A percentile compares a stretch with the other conserved stretches of the same genome.
Conservation (phyloP, 164 flowering plant species). For the Magnolia sinica region DNA sequence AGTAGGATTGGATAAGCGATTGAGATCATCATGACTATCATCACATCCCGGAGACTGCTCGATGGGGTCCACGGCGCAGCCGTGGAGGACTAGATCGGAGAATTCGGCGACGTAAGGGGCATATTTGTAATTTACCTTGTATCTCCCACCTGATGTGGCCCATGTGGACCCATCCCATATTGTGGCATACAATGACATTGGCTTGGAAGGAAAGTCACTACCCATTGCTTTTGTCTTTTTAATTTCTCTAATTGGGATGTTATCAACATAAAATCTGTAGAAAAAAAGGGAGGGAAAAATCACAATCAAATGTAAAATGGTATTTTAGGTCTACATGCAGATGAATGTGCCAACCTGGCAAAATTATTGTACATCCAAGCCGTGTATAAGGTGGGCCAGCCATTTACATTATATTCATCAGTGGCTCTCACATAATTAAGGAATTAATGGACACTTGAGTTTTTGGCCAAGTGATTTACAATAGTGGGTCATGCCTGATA, state of each 20-base stretch:
- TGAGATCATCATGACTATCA: slow-evolving; percentile 7
- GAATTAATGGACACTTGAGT: too few species aligned
- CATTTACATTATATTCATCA: too few species aligned
- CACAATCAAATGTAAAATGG: background rate
- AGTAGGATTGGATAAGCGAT: background rate
- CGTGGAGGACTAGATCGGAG: slow-evolving; percentile 63
- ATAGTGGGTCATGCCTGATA: too few species aligned
- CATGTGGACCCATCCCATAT: slow-evolving; percentile 93
- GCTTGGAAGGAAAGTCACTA: slow-evolving; percentile 83
- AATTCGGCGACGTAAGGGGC: slow-evolving; percentile 73
- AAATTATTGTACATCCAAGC: too few species aligned
- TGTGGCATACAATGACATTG: slow-evolving; percentile 89
- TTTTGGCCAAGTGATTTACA: too few species aligned
- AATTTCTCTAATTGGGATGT: slow-evolving; percentile 69
- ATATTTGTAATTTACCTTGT: slow-evolving; percentile 73
- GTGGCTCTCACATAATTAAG: too few species aligned
- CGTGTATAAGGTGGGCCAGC: too few species aligned
- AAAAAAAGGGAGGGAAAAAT: background rate
- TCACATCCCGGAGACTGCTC: slow-evolving; percentile 49
- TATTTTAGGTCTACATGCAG: background rate
- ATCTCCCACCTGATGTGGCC: slow-evolving; percentile 90
- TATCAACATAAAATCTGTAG: slow-evolving; percentile 75
- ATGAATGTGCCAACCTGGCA: background rate
- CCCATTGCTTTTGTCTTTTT: slow-evolving; percentile 60
- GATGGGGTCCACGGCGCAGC: slow-evolving; percentile 73